Base-by-base conservation (phyloP, 208 protist species). In the Leishmania braziliensis region DNA sequence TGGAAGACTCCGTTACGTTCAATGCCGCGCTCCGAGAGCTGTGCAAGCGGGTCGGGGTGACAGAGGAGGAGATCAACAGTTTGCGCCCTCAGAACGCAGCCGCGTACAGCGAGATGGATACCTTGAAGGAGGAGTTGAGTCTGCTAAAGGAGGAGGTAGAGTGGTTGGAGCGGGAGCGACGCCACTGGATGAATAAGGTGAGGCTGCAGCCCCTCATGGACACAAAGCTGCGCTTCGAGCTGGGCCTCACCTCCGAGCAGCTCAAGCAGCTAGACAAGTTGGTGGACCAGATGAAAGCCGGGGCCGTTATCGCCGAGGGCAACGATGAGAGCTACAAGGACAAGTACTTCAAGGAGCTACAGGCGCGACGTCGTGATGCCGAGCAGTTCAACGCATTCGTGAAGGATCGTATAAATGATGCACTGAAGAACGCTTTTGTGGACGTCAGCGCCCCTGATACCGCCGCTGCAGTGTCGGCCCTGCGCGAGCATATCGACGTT, bases 171-270 rank as follows among this genome's bases (percentile, higher is more conserved):
- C 89, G 88, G 51, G 95, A 98, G 73, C 86, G 95, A 2, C 91
- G 89, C 5, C 89, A 96, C 72, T 97, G 94, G 94, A 96, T 97
- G 95, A 91, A 96, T 79, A 96, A 96, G 71, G 95, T 98, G 43
- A 93, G 95, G 26, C 83, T 98, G 66, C 93, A 97, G 82, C 92
- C 95, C 2, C 88, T 98, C 3, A 89, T 96, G 85, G 90, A 96
- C 84, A 95, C 94, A 0, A 96, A 97, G 83, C 88, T 97, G 75
- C 90, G 92, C 58, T 89, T 95, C 60, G 90, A 96, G 84, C 86
- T 98, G 9, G 94, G 93, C 2, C 90, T 98, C 26, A 91, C 90
- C 2, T 86, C 90, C 2, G 92, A 97, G 62, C 95, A 98, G 77
- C 87, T 97, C 58, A 88, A 89, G 50, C 92, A 95, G 69, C 88